A percentile compares a stretch with the other conserved stretches of the same genome.
Conservation (phyloP, 495 filamentous ascomycete genomes). For the Penicillium lividum region DNA sequence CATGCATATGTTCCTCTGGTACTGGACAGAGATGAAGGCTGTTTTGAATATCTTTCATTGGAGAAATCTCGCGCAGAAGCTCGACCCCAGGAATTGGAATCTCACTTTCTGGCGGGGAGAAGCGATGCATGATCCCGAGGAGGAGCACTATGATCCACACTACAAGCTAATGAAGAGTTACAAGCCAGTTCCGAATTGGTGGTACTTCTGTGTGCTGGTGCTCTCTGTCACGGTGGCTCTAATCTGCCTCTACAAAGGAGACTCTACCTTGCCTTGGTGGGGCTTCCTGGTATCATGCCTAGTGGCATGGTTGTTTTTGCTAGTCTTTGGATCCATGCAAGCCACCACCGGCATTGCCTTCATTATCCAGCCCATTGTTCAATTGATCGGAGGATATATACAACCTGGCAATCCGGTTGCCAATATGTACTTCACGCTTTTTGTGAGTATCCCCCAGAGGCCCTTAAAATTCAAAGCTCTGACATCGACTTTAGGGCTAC, state of each 20-base stretch:
- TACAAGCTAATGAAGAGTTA: constrained; percentile 7
- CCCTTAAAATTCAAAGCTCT: no score
- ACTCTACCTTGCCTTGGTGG: constrained; percentile 5
- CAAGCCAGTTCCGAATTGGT: constrained; percentile 2
- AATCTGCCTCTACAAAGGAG: constrained; percentile 7
- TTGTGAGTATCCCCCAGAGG: not conserved
- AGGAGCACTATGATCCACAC: constrained; percentile 21
- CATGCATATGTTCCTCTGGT: constrained; percentile 6
- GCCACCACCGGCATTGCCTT: constrained; percentile 2
- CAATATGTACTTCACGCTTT: constrained; percentile 8
- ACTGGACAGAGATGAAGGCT: not conserved
- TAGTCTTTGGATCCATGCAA: constrained; percentile 6
- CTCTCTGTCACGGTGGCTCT: constrained; percentile 1
- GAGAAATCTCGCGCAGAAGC: not conserved
- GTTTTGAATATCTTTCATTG: not conserved
- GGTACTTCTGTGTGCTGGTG: not conserved
- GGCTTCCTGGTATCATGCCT: constrained; percentile 1
- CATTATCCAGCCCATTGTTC: constrained; percentile 2
- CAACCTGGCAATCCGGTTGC: constrained; percentile 4
- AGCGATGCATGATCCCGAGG: not conserved
- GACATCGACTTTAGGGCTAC: constrained; percentile 2
- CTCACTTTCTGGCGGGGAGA: constrained; percentile 29
- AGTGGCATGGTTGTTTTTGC: constrained; percentile 2
- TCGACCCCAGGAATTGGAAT: constrained; percentile 28
- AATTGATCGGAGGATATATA: constrained; percentile 7